Conservation (phyloP, 1,284 basidiomycete genomes). For the Marasmius tenuissimus region DNA sequence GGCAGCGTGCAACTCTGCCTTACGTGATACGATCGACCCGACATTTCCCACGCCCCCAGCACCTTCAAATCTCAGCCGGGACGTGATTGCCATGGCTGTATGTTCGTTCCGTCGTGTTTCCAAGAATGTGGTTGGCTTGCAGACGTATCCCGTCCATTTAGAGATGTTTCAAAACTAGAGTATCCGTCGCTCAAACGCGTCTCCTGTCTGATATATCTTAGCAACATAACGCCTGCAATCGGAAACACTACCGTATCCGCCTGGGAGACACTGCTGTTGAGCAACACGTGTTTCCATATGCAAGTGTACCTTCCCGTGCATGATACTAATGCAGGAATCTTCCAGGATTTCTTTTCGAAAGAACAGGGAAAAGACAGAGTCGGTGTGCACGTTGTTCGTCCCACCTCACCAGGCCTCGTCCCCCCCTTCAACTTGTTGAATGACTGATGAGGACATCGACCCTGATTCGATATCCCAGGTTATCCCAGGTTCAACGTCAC, state of each 20-base stretch:
- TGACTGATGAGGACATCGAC: no score
- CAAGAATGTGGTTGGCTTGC: neutral
- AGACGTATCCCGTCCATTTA: no score
- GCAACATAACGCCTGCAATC: neutral
- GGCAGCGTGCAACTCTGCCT: constrained; percentile 4
- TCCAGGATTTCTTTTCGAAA: no score
- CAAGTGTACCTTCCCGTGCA: neutral
- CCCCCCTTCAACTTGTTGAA: no score
- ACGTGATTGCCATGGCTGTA: neutral
- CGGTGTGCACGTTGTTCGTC: no score
- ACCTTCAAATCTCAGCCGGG: neutral
- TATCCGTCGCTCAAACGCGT: neutral
- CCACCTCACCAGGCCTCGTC: no score
- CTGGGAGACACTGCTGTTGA: neutral
- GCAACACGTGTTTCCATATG: neutral
- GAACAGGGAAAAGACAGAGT: no score
- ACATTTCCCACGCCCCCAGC: constrained; percentile 3
- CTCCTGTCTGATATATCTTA: constrained; percentile 8
- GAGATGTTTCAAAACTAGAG: no score
- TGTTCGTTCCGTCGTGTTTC: neutral
- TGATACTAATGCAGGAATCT: no score
- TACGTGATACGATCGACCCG: constrained; percentile 17
- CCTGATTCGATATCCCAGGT: no score
- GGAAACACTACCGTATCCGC: neutral
- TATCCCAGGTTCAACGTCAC: no score